These are phyloP conservation scores for Chlorella sp. DNA, from an alignment of 139 green algal species.

Conservation along the genomic window DNA sequence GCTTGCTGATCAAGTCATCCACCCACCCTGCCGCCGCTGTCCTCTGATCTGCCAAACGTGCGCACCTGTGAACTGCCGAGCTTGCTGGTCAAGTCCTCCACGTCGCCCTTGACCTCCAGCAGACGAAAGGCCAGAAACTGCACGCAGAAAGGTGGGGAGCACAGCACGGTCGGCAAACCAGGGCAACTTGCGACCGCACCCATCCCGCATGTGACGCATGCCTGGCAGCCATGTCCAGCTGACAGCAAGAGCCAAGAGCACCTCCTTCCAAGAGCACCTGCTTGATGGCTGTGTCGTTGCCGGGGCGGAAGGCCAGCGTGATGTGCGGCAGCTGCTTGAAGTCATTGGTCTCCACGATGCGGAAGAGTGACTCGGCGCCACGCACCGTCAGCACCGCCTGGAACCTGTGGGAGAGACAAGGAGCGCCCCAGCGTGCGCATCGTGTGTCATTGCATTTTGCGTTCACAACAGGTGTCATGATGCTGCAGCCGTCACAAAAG, in stretches of 20 bases:
- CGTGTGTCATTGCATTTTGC: too few relatives aligned
- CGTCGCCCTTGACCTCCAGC: conserved; percentile 58
- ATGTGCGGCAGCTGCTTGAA: conserved; percentile 93
- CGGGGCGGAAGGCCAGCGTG: conserved; percentile 70
- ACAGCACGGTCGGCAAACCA: too few relatives aligned
- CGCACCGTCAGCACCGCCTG: conserved; percentile 44
- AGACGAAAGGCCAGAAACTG: conserved; percentile 80
- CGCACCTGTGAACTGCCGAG: conserved; percentile 41
- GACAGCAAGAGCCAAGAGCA: not conserved
- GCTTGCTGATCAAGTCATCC: conserved; percentile 29
- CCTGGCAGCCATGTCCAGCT: not conserved
- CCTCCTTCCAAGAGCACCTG: conserved; percentile 49
- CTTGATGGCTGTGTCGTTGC: conserved; percentile 76
- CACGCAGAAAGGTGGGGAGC: too few relatives aligned
- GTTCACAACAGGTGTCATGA: too few relatives aligned
- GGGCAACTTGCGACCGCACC: too few relatives aligned
- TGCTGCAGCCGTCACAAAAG: too few relatives aligned
- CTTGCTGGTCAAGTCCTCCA: conserved; percentile 23
- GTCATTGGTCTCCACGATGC: conserved; percentile 89
- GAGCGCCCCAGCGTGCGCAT: too few relatives aligned
- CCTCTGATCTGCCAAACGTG: too few relatives aligned
- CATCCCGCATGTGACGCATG: too few relatives aligned
- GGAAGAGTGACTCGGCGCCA: conserved; percentile 53
- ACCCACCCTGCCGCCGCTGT: too few relatives aligned
- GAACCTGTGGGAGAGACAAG: conserved; percentile 38